A percentile compares a stretch with the other conserved stretches of the same genome.
Evolutionary conservation across 371 early-diverging fungal genomes (phyloP).

Genomic region (Syncephalis plumigaleata): DNA sequence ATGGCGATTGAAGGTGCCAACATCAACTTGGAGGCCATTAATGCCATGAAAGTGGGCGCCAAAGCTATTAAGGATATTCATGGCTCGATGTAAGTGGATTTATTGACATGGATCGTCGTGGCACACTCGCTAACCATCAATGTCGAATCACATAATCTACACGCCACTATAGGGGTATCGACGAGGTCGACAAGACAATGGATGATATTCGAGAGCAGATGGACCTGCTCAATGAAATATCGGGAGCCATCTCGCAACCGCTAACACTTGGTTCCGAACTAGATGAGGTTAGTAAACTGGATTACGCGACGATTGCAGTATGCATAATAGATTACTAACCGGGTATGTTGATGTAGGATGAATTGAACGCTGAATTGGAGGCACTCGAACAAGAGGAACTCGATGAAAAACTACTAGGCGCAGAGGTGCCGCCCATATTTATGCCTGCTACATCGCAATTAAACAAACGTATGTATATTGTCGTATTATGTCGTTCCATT

Average conservation of each 20-base stretch:
- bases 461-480: constrained; percentile 34
- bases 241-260: constrained; percentile 84
- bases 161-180: constrained; percentile 49
- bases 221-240: constrained; percentile 90
- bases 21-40: constrained; percentile 88
- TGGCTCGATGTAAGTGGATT: constrained; percentile 53
- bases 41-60: constrained; percentile 88
- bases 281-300: constrained; percentile 46
- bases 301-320: too few relatives aligned
- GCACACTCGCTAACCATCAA: constrained; percentile 2
- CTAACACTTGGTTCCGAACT: constrained; percentile 66
- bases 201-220: constrained; percentile 95
- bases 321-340: too few relatives aligned
- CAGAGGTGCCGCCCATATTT: constrained; percentile 39
- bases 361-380: constrained; percentile 81
- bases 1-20: constrained; percentile 95
- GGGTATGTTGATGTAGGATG: constrained; percentile 43
- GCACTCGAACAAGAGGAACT: constrained; percentile 87
- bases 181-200: constrained; percentile 91
- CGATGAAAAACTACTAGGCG: constrained; percentile 69
- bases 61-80: constrained; percentile 91
- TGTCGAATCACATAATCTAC: too few relatives aligned
- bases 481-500: not conserved
- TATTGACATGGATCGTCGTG: not conserved
- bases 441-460: constrained; percentile 37